Base-by-base conservation (phyloP, 116 monocot species). In the Dioscorea cayenensis region DNA sequence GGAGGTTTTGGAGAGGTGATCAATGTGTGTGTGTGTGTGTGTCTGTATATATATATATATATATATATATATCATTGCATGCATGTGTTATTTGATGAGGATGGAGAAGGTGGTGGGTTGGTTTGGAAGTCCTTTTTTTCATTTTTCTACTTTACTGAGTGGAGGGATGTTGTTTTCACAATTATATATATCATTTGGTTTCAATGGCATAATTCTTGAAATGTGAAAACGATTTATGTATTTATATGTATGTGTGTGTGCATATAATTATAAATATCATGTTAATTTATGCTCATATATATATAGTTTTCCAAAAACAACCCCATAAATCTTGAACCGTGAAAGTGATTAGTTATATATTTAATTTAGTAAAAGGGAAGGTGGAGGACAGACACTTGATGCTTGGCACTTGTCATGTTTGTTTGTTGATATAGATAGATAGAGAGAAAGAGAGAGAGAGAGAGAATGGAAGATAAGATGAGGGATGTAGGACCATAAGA, bases 371-470 rank as follows among this genome's bases (percentile, higher is more conserved):
- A 25, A 25, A 25, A 51, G 17, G 8, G 17, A 18, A 55, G 17
- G 18, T 3, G 55, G 55, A 55, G 55, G 55, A 16, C 16, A 55
- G 55, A 19, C 43, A 43, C 43, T 43, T 43, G 43, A 43, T 43
- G 12, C 43, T 43, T 43, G 43, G 12, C 43, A 43, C 12, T 43
- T 43, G 11, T 43, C 43, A 43, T 43, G 43, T 43, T 10, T 43
- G 43, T 43, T 43, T 43, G 43, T 12, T 43, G n/a, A 51, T 14
- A 51, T 11, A 51, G 17, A 51, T 14, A 11, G 51, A 51, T 11
- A 51, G 51, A 51, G 51, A 51, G 51, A 51, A 17, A 51, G 55
- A 55, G 55, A 55, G 55, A 55, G 52, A 55, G 55, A 55, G 55
- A 55, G 55, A 55, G 55, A 55, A n/a, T 18, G 55, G n/a, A 17